phyloP scores from a whole-genome alignment of 1,284 basidiomycete genomes.

The Cryptococcus maquisensis region DNA sequence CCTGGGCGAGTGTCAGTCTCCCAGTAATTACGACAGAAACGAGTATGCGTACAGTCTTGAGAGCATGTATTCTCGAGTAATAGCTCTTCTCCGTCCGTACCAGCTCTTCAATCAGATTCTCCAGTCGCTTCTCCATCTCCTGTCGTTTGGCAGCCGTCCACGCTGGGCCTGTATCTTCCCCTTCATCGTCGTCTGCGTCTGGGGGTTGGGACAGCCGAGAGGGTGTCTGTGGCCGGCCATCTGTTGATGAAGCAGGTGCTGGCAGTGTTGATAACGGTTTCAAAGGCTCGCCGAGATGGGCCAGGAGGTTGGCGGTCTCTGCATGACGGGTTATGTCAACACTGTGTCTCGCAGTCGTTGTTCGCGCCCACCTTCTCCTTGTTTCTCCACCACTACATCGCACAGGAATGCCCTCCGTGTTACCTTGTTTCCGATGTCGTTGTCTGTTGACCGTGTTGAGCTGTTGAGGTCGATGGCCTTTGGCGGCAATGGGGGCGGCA shows the following conservation, averaged over 20 bases:
- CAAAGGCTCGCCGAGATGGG: constrained; percentile 36
- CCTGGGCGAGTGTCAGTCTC: constrained; percentile 35
- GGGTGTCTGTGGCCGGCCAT: constrained; percentile 19
- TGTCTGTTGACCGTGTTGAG: constrained; percentile 35
- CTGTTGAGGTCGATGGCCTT: constrained; percentile 42
- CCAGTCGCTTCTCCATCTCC: constrained; percentile 31
- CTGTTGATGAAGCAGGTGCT: constrained; percentile 10
- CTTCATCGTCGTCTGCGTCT: constrained; percentile 12
- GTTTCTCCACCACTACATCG: constrained; percentile 40
- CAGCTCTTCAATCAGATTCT: constrained; percentile 41
- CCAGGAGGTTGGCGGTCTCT: constrained; percentile 37
- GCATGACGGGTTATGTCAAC: not conserved
- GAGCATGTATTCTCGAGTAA: constrained; percentile 36
- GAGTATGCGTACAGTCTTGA: constrained; percentile 36
- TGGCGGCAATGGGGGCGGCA: constrained; percentile 22
- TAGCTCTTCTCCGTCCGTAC: constrained; percentile 47
- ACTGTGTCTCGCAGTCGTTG: not conserved
- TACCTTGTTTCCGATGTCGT: constrained; percentile 25
- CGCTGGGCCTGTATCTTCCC: constrained; percentile 3
- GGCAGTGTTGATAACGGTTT: constrained; percentile 29
- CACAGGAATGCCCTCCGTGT: constrained; percentile 40
- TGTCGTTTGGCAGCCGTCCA: constrained; percentile 29
- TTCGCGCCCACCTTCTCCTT: constrained; percentile 28
- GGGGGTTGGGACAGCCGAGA: constrained; percentile 13
- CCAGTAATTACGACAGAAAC: not conserved